Evolutionary conservation across 2,329 filamentous ascomycete genomes (phyloP).

Genomic region (Bipolaris gigantea): DNA sequence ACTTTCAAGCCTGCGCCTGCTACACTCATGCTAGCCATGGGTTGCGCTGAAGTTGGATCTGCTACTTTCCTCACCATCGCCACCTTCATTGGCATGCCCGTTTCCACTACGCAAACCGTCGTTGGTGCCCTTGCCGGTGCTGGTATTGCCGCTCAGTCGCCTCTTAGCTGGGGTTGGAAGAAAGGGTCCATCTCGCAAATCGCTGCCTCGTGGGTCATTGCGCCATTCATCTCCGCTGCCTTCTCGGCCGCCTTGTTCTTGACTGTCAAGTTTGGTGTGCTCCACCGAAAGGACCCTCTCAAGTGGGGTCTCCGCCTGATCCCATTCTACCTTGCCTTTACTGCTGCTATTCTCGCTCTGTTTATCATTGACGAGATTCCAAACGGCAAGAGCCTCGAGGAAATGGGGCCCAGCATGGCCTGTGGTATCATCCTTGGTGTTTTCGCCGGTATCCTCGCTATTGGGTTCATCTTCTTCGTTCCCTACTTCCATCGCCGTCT

Average conservation of each 20-base stretch:
- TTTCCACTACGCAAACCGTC: constrained; percentile 65
- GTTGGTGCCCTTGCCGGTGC: constrained; percentile 63
- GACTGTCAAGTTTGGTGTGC: constrained; percentile 54
- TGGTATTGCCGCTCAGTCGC: constrained; percentile 52
- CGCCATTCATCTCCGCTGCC: constrained; percentile 51
- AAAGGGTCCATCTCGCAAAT: constrained; percentile 34
- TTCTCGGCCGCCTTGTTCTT: constrained; percentile 57
- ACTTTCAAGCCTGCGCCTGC: constrained; percentile 54
- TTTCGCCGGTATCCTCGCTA: constrained; percentile 26
- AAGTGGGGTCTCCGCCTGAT: constrained; percentile 55
- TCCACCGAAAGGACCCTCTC: constrained; percentile 53
- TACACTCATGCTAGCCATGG: constrained; percentile 62
- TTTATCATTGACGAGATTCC: constrained; percentile 60
- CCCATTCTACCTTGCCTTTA: constrained; percentile 54
- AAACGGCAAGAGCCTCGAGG: constrained; percentile 31
- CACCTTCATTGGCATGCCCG: constrained; percentile 58
- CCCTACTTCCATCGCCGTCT: constrained; percentile 36
- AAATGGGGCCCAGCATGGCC: constrained; percentile 36
- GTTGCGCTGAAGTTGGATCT: constrained; percentile 51
- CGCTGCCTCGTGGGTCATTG: constrained; percentile 55
- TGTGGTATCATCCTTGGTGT: constrained; percentile 34
- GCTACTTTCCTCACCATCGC: constrained; percentile 54
- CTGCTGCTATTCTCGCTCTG: constrained; percentile 56
- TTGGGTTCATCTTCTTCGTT: constrained; percentile 35
- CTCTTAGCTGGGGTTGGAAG: constrained; percentile 34